Percentiles rank a stretch among this genome's conserved stretches.
Evolutionary conservation across 2,329 filamentous ascomycete genomes (phyloP).

Genomic region (Xylariaceae sp.): DNA sequence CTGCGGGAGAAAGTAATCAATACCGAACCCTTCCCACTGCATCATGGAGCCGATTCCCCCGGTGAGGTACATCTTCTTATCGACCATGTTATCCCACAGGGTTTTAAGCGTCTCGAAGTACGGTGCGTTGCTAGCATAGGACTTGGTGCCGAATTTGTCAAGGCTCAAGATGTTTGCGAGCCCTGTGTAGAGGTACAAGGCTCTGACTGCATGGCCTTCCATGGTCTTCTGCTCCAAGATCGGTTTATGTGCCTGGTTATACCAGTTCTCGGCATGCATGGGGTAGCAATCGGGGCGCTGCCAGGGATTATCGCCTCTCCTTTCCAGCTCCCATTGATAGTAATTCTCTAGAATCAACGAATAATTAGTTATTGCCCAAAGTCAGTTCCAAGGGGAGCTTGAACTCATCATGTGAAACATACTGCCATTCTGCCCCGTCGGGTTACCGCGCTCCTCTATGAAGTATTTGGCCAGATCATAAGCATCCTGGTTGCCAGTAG

Average conservation of each 20-base stretch:
- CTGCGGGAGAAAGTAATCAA: constrained; percentile 56
- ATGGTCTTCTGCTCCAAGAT: constrained; percentile 51
- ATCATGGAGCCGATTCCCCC: constrained; percentile 56
- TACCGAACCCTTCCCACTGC: constrained; percentile 59
- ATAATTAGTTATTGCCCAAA: constrained; percentile 1
- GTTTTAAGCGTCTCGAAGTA: constrained; percentile 40
- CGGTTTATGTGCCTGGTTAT: constrained; percentile 54
- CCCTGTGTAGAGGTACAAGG: constrained; percentile 57
- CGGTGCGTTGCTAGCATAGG: constrained; percentile 22
- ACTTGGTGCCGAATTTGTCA: constrained; percentile 24
- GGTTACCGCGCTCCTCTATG: constrained; percentile 54
- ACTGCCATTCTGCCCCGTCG: constrained; percentile 41
- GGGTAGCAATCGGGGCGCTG: constrained; percentile 46
- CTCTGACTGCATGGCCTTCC: constrained; percentile 57
- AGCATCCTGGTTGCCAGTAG: constrained; percentile 33
- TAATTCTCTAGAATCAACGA: constrained; percentile 40
- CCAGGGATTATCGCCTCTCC: constrained; percentile 46
- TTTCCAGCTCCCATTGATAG: constrained; percentile 50
- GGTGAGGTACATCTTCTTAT: constrained; percentile 60
- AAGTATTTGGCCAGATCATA: constrained; percentile 53
- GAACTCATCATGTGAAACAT: no score
- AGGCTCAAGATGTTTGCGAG: constrained; percentile 51
- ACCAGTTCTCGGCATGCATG: constrained; percentile 39
- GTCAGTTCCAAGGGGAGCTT: background rate
- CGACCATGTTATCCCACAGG: constrained; percentile 58